Evolutionary conservation across 1,284 basidiomycete species (phyloP).

Genomic region (Leccinum glutinopallens): DNA sequence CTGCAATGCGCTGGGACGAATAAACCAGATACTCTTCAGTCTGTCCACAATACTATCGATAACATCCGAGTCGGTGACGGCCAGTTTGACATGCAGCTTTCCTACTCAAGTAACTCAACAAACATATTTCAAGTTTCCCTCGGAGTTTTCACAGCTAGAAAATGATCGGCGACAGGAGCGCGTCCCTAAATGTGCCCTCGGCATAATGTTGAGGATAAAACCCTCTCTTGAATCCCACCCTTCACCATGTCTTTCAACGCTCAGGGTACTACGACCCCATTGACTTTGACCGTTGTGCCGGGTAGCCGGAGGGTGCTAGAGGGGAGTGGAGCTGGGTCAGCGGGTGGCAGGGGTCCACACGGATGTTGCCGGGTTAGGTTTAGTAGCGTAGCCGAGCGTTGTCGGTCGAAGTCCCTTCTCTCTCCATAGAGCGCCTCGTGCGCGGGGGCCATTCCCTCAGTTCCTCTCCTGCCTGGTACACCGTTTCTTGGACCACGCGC

Average conservation of each 20-base stretch:
- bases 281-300: slow-evolving; percentile 42
- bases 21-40: slow-evolving; percentile 28
- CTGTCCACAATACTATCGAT: neutral
- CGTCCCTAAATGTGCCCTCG: neutral
- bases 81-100: neutral
- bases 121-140: neutral
- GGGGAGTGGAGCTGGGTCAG: too few species aligned
- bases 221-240: neutral
- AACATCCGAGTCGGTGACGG: neutral
- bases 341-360: too few species aligned
- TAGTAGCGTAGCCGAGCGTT: too few species aligned
- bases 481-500: too few species aligned
- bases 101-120: too few species aligned
- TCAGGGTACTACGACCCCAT: slow-evolving; percentile 42
- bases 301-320: too few species aligned
- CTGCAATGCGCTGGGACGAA: slow-evolving; percentile 80
- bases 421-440: too few species aligned
- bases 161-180: neutral
- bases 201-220: slow-evolving; percentile 8
- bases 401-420: too few species aligned
- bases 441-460: too few species aligned
- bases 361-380: too few species aligned
- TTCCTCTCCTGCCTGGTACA: too few species aligned
- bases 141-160: neutral
- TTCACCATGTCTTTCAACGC: slow-evolving; percentile 33